phyloP scores from a whole-genome alignment of 2,329 filamentous ascomycete species.

The Alternaria alternata region DNA sequence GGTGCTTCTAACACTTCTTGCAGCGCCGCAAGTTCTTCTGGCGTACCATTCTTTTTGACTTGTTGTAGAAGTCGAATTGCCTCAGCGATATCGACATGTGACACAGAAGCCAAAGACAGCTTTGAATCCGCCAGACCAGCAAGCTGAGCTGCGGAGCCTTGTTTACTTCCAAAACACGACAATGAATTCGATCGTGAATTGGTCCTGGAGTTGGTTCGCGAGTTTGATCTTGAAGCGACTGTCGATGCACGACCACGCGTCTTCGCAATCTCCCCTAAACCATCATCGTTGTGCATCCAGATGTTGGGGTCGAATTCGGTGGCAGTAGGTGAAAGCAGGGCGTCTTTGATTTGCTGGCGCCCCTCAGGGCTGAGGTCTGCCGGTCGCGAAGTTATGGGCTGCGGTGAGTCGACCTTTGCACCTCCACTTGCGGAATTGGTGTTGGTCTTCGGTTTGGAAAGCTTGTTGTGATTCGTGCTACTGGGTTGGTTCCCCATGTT shows the following conservation, averaged over 20 bases:
- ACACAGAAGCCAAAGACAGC: conserved; percentile 41
- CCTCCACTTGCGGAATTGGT: conserved; percentile 37
- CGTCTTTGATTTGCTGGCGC: conserved; percentile 41
- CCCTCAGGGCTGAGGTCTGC: conserved; percentile 37
- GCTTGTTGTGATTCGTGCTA: conserved; percentile 35
- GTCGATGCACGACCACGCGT: conserved; percentile 38
- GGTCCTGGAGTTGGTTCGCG: conserved; percentile 25
- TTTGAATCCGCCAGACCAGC: conserved; percentile 36
- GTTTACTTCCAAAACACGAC: conserved; percentile 35
- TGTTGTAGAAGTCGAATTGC: conserved; percentile 58
- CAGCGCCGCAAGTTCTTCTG: conserved; percentile 57
- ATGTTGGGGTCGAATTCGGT: conserved; percentile 30
- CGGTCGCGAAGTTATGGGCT: conserved; percentile 33
- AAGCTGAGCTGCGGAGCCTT: conserved; percentile 34
- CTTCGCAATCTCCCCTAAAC: conserved; percentile 29
- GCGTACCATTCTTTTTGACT: conserved; percentile 58
- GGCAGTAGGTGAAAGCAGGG: conserved; percentile 39
- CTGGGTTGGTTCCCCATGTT: conserved; percentile 46
- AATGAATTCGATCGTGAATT: conserved; percentile 36
- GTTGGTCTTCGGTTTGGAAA: conserved; percentile 50
- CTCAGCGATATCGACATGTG: conserved; percentile 54
- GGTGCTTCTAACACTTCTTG: conserved; percentile 41
- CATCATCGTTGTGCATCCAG: conserved; percentile 30
- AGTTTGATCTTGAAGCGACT: conserved; percentile 39
- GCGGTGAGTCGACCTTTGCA: conserved; percentile 31